Percentiles rank a stretch among this genome's conserved stretches.
These are phyloP conservation scores for Trichopus zeylanicus DNA, from an alignment of 116 monocot species.

Conservation along the genomic window DNA sequence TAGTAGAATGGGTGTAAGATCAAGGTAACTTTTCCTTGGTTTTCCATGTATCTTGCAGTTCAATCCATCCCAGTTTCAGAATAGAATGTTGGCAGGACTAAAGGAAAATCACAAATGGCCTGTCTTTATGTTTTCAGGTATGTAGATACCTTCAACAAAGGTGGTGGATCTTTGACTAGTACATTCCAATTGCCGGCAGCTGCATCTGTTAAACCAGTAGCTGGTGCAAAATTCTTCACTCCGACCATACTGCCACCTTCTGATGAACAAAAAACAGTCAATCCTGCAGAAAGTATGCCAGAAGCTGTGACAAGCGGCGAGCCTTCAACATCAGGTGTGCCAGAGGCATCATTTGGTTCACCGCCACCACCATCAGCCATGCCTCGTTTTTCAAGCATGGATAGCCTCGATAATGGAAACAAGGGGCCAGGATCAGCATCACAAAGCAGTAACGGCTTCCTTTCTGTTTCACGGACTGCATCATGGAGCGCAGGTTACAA, in stretches of 20 bases:
- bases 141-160: conserved; percentile 95
- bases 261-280: conserved; percentile 14
- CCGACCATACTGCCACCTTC: conserved; percentile 38
- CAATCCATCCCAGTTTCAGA: too few relatives aligned
- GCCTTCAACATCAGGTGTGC: conserved; percentile 14
- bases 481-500: conserved; percentile 64
- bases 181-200: conserved; percentile 44
- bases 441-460: conserved; percentile 12
- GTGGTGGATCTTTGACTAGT: conserved; percentile 21
- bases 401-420: conserved; percentile 37
- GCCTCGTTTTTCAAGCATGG: conserved; percentile 49
- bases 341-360: conserved; percentile 12
- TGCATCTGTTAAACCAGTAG: conserved; percentile 47
- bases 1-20: conserved; percentile 60
- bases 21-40: too few relatives aligned
- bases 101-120: too few relatives aligned
- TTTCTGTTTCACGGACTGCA: conserved; percentile 37
- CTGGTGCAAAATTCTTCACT: conserved; percentile 61
- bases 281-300: conserved; percentile 1
- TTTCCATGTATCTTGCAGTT: too few relatives aligned
- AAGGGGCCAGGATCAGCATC: conserved; percentile 4
- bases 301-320: conserved; percentile 11
- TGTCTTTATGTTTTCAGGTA: conserved; percentile 40
- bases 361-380: conserved; percentile 19
- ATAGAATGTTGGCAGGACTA: too few relatives aligned